These are phyloP conservation scores for Cryphonectria nitschkei DNA, from an alignment of 2,329 filamentous ascomycete genomes.

Conservation along the genomic window DNA sequence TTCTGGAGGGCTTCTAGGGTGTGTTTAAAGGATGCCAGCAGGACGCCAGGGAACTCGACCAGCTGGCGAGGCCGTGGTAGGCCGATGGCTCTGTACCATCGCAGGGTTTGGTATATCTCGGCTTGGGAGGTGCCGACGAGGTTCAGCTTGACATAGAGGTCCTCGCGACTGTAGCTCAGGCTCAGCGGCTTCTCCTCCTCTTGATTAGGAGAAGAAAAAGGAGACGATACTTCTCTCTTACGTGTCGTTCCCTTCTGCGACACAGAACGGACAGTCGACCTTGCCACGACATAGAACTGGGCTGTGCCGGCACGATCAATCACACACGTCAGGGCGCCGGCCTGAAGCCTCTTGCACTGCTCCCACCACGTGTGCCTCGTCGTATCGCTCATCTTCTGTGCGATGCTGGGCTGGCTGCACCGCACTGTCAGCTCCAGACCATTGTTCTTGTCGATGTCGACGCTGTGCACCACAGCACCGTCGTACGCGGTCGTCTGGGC, in stretches of 20 bases:
- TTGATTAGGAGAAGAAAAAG: too few species aligned
- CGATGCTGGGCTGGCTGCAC: slow-evolving; percentile 49
- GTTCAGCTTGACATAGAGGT: slow-evolving; percentile 40
- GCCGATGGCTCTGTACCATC: slow-evolving; percentile 37
- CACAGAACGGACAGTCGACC: slow-evolving; percentile 33
- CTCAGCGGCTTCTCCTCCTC: slow-evolving; percentile 29
- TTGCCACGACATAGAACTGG: slow-evolving; percentile 47
- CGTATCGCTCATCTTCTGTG: slow-evolving; percentile 31
- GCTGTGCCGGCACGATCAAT: slow-evolving; percentile 44
- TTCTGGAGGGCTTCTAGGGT: slow-evolving; percentile 59
- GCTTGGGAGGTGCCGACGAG: slow-evolving; percentile 33
- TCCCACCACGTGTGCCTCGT: slow-evolving; percentile 55
- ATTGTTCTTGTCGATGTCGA: slow-evolving; percentile 41
- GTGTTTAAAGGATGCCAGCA: slow-evolving; percentile 61
- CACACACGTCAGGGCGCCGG: slow-evolving; percentile 55
- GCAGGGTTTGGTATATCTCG: slow-evolving; percentile 35
- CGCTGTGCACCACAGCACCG: slow-evolving; percentile 36
- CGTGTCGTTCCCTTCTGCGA: neutral
- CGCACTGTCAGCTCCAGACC: slow-evolving; percentile 50
- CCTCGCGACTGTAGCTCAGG: slow-evolving; percentile 38
- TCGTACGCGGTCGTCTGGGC: slow-evolving; percentile 44
- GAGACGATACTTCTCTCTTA: neutral
- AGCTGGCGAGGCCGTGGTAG: slow-evolving; percentile 39
- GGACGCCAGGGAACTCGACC: slow-evolving; percentile 64
- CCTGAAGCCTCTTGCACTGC: slow-evolving; percentile 50